Base-by-base conservation (phyloP, 148 eudicot genomes). In the Mesembryanthemum crystallinum region DNA sequence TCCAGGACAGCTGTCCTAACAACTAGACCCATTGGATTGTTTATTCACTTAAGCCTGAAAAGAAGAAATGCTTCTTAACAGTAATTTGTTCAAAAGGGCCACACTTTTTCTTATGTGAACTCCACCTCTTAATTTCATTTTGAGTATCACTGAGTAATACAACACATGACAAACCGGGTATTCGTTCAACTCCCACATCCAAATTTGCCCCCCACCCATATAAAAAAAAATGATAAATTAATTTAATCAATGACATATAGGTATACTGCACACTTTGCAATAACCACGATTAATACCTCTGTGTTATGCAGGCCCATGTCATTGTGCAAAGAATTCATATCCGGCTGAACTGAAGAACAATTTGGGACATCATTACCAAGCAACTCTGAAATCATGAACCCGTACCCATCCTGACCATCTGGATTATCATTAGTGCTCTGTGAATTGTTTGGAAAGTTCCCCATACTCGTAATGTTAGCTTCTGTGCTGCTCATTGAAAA, bases 311-410 rank as follows among this genome's bases (percentile, higher is more conserved):
- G 84, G 77, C 86, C 83, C 87, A 92, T 87, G 61, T 89, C 92
- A 85, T 81, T 86, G 76, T 88, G 90, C 81, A 88, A 72, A 71
- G 98, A 75, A 85, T 89, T 84, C 21, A 88, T 79, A 72, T 85
- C 88, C 24, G 91, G 81, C 73, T 86, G 89, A 39, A 84, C 90
- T 72, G 90, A 81, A 74, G 93, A 76, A 79, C 97, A 87, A 76
- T 82, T 85, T 47, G 89, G 87, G 72, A 87, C 87, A 84, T 89
- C 94, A 85, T 81, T 85, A 35, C 91, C 99, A 60, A 96, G 90
- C 80, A 92, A 80, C 82, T 92, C 99, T 8, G 98, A 91, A 60
- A 92, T 82, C 99, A 96, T 92, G 82, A 91, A 90, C 76, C 97
- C 98, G 83, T 91, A 96, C 76, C 93, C 97, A 87, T 92, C 97